Conservation (phyloP, 73 alveolate genomes). For the Tetrahymena malaccensis region DNA sequence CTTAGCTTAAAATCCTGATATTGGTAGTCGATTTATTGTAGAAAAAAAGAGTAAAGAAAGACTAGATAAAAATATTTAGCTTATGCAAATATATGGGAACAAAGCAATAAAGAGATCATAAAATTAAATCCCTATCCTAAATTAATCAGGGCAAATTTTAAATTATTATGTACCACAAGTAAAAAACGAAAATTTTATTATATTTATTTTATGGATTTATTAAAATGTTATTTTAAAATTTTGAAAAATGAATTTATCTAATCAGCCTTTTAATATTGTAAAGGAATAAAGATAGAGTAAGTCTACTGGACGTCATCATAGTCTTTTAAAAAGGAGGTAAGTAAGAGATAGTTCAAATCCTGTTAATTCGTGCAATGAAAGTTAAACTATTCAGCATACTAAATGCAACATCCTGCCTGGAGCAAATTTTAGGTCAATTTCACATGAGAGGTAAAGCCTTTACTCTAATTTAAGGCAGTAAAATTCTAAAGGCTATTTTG, state of each 20-base stretch:
- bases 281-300: neutral
- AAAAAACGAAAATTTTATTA: neutral
- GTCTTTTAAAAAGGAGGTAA: neutral
- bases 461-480: neutral
- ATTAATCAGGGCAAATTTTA: neutral
- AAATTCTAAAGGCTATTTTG: neutral
- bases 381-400: neutral
- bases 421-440: neutral
- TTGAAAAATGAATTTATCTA: too few species aligned
- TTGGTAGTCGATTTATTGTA: neutral
- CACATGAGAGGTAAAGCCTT: neutral
- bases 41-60: neutral
- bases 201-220: neutral
- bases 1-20: neutral
- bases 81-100: neutral
- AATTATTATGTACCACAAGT: neutral
- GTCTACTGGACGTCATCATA: neutral
- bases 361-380: neutral
- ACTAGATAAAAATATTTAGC: neutral
- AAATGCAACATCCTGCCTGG: neutral
- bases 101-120: neutral
- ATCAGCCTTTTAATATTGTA: neutral
- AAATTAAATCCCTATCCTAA: neutral
- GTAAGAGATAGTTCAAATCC: neutral
- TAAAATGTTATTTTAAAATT: neutral